Conservation (phyloP, 1,284 basidiomycete genomes). For the Cystobasidium slooffiae region DNA sequence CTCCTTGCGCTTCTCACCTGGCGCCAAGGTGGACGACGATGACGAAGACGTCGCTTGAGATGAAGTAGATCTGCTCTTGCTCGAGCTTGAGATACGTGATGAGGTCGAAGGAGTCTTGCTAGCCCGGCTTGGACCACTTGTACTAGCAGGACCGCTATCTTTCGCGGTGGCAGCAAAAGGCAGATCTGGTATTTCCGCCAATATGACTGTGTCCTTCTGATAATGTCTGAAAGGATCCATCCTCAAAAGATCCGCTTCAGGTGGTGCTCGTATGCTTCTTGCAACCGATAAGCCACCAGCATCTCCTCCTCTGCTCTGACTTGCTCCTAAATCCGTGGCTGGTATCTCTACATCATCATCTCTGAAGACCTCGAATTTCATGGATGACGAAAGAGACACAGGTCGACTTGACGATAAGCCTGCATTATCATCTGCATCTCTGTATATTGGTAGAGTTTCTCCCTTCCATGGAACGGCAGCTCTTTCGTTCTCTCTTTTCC, state of each 20-base stretch:
- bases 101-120: neutral
- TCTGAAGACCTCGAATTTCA: conserved; percentile 61
- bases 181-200: conserved; percentile 51
- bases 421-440: neutral
- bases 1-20: conserved; percentile 41
- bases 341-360: conserved; percentile 56
- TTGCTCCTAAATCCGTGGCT: conserved; percentile 45
- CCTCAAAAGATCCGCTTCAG: conserved; percentile 62
- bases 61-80: conserved; percentile 60
- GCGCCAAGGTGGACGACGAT: neutral
- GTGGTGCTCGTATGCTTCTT: conserved; percentile 50
- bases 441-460: conserved; percentile 56
- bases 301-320: neutral
- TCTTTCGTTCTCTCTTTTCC: conserved; percentile 61
- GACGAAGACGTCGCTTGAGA: neutral
- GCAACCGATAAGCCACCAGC: neutral
- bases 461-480: conserved; percentile 61
- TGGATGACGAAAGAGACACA: conserved; percentile 45
- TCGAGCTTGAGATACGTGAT: conserved; percentile 54
- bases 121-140: neutral
- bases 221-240: conserved; percentile 66
- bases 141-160: too few species aligned
- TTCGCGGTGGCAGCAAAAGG: neutral
- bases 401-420: conserved; percentile 4
- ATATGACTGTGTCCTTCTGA: conserved; percentile 51